Percentiles rank a stretch among this genome's conserved stretches.
phyloP scores from a whole-genome alignment of 306 rosid species.

The Chamaecrista fasciculata region DNA sequence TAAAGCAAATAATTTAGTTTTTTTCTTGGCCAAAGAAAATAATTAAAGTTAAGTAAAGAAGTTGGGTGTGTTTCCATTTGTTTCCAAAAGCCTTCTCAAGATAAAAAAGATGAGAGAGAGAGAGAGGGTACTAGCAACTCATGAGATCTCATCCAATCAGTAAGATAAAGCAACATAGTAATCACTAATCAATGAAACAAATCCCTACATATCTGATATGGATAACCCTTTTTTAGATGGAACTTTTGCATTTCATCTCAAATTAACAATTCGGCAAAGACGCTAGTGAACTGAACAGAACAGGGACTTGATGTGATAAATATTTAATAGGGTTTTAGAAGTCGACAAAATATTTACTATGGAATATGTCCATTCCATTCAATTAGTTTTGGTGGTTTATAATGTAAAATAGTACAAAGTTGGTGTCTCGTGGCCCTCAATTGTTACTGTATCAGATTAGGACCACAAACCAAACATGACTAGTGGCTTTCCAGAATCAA shows the following conservation, averaged over 20 bases:
- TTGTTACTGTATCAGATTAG: not conserved
- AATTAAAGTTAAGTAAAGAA: not conserved
- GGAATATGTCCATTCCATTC: no score
- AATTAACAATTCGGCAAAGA: no score
- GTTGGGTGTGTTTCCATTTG: not conserved
- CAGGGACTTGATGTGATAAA: no score
- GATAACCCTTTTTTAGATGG: not conserved
- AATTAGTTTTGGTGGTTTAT: not conserved
- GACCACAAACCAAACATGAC: not conserved
- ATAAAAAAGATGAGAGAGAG: not conserved
- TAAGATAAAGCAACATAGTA: not conserved
- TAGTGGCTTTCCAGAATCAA: no score
- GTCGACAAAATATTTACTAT: no score
- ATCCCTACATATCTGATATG: not conserved
- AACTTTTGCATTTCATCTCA: not conserved
- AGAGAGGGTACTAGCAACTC: not conserved
- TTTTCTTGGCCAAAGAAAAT: no score
- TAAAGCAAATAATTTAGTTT: not conserved
- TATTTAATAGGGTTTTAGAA: no score
- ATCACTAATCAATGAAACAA: not conserved
- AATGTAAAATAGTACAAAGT: no score
- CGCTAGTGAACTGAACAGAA: no score
- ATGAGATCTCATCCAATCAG: not conserved
- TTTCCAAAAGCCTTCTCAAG: not conserved
- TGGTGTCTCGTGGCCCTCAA: not conserved